Evolutionary conservation across 1,284 basidiomycete genomes (phyloP), one percentile per base, ranked within the genome.

Genomic region (Laetiporus sulphureus): DNA sequence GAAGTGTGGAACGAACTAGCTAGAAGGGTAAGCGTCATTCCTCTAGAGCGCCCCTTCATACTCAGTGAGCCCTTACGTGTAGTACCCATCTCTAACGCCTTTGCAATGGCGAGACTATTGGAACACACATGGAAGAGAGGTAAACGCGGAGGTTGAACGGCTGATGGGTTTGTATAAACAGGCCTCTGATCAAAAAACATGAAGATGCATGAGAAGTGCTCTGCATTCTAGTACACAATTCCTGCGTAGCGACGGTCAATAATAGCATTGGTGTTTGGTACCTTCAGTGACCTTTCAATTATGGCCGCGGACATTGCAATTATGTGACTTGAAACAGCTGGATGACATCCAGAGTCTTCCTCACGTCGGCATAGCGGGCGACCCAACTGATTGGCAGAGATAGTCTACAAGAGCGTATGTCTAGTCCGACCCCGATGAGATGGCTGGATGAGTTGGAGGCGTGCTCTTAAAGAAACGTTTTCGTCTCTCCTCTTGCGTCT

Each of bases 381-480:
- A 33, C 19, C 20, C 19, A 32, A 22, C 27, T 27, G 24, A 39
- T 38, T 32, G 27, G 16, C 19, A 10, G 21, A 23, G 15, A 42
- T 35, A 32, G 3, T 52, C 45, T 51, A 58, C 47, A 47, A 38
- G 22, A 44, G 31, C 33, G 23, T 38, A 39, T 46, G 40, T 58
- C 51, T 54, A 61, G 43, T 56, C 55, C 31, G 54, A 52, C 36
- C 46, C 55, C 40, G 58, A 36, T 15, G 51, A 38, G 34, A 51
- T 48, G 7, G 55, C 48, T 32, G 60, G 52, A 25, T 58, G 56
- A 39, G 59, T 57, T 49, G 62, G 54, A 29, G 52, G 65, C 45
- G 58, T 64, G 49, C 69, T 71, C 61, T 89, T 89, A 71, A 89
- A 89, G 65, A 89, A 89, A 22, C 65, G 72, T 63, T 67, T 76